These are phyloP conservation scores for Spathaspora jeffriesii DNA, from an alignment of 1,139 yeast species.

Conservation along the genomic window DNA sequence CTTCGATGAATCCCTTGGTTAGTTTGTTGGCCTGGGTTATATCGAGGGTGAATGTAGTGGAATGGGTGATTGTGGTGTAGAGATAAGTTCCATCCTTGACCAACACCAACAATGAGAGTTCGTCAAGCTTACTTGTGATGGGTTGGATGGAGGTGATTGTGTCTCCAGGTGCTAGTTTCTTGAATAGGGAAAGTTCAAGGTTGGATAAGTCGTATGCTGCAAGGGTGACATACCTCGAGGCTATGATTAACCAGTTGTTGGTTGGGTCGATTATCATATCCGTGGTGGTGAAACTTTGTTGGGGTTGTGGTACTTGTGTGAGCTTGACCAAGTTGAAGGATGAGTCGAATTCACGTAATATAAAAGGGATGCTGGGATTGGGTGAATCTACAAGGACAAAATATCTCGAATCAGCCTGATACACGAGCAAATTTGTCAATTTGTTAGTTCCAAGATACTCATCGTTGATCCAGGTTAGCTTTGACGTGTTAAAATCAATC, in stretches of 20 bases:
- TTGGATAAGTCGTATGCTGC: constrained; percentile 51
- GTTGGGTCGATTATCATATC: constrained; percentile 45
- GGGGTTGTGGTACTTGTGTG: constrained; percentile 31
- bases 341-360: constrained; percentile 38
- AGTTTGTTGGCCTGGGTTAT: constrained; percentile 62
- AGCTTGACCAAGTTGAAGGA: constrained; percentile 16
- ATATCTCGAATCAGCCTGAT: constrained; percentile 18
- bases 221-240: constrained; percentile 72
- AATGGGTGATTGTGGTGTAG: constrained; percentile 23
- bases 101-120: constrained; percentile 40
- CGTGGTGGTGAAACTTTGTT: constrained; percentile 58
- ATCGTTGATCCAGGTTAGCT: constrained; percentile 22
- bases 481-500: constrained; percentile 37
- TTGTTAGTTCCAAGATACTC: constrained; percentile 33
- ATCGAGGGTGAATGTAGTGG: constrained; percentile 17
- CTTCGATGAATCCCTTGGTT: constrained; percentile 80
- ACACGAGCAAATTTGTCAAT: constrained; percentile 52
- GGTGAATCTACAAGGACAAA: constrained; percentile 64
- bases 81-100: constrained; percentile 68
- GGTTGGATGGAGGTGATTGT: constrained; percentile 61
- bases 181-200: constrained; percentile 34
- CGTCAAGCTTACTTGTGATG: constrained; percentile 22
- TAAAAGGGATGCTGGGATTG: constrained; percentile 58
- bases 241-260: constrained; percentile 52
- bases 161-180: constrained; percentile 70